phyloP scores from a whole-genome alignment of 345 rosid genomes.

The Bruguiera gymnorhiza region DNA sequence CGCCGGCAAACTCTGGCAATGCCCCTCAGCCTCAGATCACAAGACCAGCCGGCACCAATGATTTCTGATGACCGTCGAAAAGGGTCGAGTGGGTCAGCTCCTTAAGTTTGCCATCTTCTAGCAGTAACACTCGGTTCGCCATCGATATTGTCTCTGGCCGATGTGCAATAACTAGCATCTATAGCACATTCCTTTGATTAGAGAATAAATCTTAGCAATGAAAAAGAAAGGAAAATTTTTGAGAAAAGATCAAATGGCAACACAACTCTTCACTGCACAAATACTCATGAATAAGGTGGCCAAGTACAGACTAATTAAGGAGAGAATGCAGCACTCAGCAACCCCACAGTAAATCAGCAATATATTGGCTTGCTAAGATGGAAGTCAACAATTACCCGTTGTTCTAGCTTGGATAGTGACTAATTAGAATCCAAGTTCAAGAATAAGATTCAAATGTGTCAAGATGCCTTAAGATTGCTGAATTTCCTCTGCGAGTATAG shows the following conservation, averaged over 20 bases:
- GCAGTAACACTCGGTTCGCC: conserved; percentile 66
- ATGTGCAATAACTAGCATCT: conserved; percentile 93
- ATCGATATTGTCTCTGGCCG: conserved; percentile 81
- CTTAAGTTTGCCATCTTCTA: conserved; percentile 67
- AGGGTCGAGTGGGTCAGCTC: conserved; percentile 55
- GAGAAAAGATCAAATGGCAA: too few species aligned
- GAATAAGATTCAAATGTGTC: background rate
- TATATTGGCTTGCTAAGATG: background rate
- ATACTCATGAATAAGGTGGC: background rate
- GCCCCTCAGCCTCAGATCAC: conserved; percentile 51
- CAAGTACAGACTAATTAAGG: background rate
- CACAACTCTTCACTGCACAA: too few species aligned
- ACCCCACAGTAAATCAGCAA: background rate
- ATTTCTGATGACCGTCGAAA: conserved; percentile 30
- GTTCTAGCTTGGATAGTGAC: too few species aligned
- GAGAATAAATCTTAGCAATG: background rate
- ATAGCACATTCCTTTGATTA: conserved; percentile 1
- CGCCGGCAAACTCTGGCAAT: background rate
- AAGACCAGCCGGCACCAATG: conserved; percentile 39
- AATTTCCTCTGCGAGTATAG: too few species aligned
- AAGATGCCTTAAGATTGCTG: too few species aligned
- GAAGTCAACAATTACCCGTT: background rate
- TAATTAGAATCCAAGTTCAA: background rate
- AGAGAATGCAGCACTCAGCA: background rate
- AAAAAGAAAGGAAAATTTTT: background rate